Evolutionary conservation across 2,329 filamentous ascomycete species (phyloP).

Genomic region (Ascochyta clinopodiicola): DNA sequence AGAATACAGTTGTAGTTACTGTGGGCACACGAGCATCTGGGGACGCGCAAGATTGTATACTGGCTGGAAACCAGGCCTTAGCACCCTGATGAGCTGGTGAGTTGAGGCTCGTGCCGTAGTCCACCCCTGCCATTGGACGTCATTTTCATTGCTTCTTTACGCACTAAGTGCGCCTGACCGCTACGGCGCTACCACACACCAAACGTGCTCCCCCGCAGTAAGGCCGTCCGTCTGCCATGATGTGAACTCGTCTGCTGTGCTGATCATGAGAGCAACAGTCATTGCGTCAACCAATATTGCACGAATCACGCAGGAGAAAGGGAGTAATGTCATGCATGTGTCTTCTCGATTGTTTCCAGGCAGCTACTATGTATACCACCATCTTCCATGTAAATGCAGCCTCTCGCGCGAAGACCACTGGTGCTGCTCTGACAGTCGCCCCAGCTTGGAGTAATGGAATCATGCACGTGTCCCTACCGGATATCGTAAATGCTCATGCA

Average conservation of each 20-base stretch:
- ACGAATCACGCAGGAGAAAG: not conserved
- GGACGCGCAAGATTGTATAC: slow-evolving; percentile 25
- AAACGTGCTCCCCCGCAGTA: not conserved
- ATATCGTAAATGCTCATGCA: slow-evolving; percentile 27
- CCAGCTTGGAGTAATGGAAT: slow-evolving; percentile 9
- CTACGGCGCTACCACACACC: slow-evolving; percentile 5
- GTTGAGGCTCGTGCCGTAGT: slow-evolving; percentile 28
- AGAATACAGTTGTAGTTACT: not conserved
- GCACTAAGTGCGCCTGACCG: slow-evolving; percentile 15
- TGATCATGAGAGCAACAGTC: not conserved
- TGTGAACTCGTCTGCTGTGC: not conserved
- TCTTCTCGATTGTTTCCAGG: slow-evolving; percentile 7
- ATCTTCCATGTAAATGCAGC: slow-evolving; percentile 4
- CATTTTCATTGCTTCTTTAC: slow-evolving; percentile 17
- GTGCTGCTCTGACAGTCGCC: slow-evolving; percentile 14
- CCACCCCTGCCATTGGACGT: slow-evolving; percentile 34
- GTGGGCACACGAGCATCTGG: slow-evolving; percentile 14
- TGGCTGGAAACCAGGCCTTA: slow-evolving; percentile 12
- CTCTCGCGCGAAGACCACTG: slow-evolving; percentile 15
- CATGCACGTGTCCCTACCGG: slow-evolving; percentile 18
- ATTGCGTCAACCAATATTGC: not conserved
- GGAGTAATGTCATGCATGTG: not conserved
- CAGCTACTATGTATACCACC: slow-evolving; percentile 5
- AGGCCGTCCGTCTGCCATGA: not conserved
- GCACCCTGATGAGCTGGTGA: slow-evolving; percentile 28